Percentiles rank a stretch among this genome's conserved stretches.
These are phyloP conservation scores for Cardiospermum halicacabum DNA, from an alignment of 345 rosid species.

Conservation along the genomic window DNA sequence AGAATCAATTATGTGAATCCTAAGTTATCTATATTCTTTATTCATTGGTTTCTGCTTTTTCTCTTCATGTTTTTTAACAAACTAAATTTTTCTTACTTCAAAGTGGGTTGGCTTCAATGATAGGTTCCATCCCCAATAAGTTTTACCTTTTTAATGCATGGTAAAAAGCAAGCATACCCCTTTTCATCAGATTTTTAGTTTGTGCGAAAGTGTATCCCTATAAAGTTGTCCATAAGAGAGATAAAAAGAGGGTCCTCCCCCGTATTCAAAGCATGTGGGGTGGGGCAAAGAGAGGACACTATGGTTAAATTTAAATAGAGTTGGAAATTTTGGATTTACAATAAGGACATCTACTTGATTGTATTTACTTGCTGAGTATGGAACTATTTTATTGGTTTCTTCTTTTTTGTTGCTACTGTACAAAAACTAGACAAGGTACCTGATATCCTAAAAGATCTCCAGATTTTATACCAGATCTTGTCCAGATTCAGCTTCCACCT, in stretches of 20 bases:
- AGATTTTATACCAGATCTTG: not conserved
- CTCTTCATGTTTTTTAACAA: not conserved
- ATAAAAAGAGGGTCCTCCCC: not conserved
- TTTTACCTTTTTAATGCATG: constrained; percentile 11
- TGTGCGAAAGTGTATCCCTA: constrained; percentile 12
- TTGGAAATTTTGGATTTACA: not conserved
- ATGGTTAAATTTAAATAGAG: not conserved
- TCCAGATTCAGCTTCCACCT: not conserved
- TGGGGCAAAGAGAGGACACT: constrained; percentile 14
- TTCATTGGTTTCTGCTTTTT: not conserved
- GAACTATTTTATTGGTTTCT: not conserved
- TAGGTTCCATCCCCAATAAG: constrained; percentile 17
- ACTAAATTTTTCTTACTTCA: constrained; percentile 15
- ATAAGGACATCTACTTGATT: not conserved
- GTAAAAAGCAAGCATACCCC: constrained; percentile 20
- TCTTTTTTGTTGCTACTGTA: not conserved
- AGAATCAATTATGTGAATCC: constrained; percentile 16
- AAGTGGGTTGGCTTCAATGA: constrained; percentile 19
- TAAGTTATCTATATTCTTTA: constrained; percentile 4
- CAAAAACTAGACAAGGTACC: not conserved
- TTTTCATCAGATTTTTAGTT: constrained; percentile 13
- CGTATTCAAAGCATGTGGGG: constrained; percentile 18
- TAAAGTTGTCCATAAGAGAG: not conserved
- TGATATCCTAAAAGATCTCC: constrained; percentile 1
- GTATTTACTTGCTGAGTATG: not conserved